A percentile compares a stretch with the other conserved stretches of the same genome.
Conservation (phyloP, 2,329 filamentous ascomycete species). For the Venturia effusa region DNA sequence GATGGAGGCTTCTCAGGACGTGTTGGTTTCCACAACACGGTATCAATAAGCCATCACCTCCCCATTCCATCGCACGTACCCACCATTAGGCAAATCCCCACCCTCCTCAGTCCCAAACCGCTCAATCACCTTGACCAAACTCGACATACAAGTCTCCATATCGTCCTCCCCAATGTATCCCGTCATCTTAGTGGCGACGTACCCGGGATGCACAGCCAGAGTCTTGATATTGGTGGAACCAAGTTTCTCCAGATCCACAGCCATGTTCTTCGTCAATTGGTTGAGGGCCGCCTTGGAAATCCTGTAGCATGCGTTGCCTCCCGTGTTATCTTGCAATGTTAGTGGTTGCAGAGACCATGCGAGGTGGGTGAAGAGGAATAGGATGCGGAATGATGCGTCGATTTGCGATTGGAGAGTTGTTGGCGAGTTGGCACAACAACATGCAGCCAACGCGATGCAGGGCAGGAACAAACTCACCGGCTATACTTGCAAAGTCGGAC, state of each 20-base stretch:
- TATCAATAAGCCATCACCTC: conserved; percentile 9
- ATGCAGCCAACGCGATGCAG: not conserved
- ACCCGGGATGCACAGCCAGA: conserved; percentile 15
- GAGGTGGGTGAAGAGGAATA: not conserved
- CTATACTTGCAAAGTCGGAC: conserved; percentile 15
- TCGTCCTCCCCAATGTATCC: conserved; percentile 15
- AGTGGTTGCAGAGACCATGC: too few species aligned
- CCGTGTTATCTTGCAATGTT: conserved; percentile 10
- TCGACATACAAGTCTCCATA: conserved; percentile 15
- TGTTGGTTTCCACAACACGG: not conserved
- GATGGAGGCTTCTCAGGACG: too few species aligned
- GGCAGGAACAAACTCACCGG: conserved; percentile 8
- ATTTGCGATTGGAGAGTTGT: too few species aligned
- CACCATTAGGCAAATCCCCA: conserved; percentile 11
- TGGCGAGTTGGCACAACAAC: too few species aligned
- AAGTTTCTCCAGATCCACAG: conserved; percentile 11
- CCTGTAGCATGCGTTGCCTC: conserved; percentile 14
- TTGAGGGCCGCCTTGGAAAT: conserved; percentile 15
- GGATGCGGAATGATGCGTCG: too few species aligned
- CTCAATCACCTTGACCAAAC: conserved; percentile 12
- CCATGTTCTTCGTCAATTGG: conserved; percentile 15
- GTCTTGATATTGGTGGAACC: conserved; percentile 8
- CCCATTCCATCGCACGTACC: conserved; percentile 13
- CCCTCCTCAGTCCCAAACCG: conserved; percentile 2
- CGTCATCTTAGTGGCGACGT: conserved; percentile 15